Base-by-base conservation (phyloP, 1,139 yeast species). In the Yamadazyma oceani region DNA sequence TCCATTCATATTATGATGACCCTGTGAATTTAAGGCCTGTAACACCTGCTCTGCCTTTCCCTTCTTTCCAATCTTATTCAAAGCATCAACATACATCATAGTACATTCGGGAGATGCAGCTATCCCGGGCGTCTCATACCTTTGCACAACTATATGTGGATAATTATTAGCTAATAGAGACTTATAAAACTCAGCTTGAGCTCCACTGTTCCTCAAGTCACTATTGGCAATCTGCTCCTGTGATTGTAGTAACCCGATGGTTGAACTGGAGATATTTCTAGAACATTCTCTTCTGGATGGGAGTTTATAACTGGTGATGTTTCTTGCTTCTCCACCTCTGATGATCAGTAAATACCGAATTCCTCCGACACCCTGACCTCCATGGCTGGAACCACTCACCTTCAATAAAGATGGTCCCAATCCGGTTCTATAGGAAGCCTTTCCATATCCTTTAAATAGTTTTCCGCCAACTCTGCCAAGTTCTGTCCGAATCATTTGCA, bases 111-210 rank as follows among this genome's bases (percentile, higher is more conserved):
- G 73, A 41, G 85, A 81, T 15, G 82, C 69, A 9, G 95, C 94
- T 37, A 92, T 87, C 7, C 96, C 96, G 0, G 94, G 85, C 5
- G 95, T 83, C 58, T 92, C 97, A 60, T 78, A 94, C 42, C 99
- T 76, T 40, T 94, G 85, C 7, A 89, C 89, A 6, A 92, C 96
- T 39, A 92, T 82, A 49, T 89, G 96, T 9, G 98, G 97, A 57
- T 89, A 90, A 62, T 85, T 85, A 36, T 90, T 76, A 39, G 78
- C 78, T 49, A 92, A 60, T 38, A 90, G 66, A 16, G 80, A 72
- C 46, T 75, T 75, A 66, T 92, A 92, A 52, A 92, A 90, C 41
- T 79, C 83, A 1, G 94, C 89, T 62, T 92, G 98, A 8, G 78
- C 72, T 4, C 55, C 64, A 1, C 97, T 74, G 58, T 86, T 84